Evolutionary conservation across 768 basidiomycete species (phyloP).

Genomic region (Ramaria sp.): DNA sequence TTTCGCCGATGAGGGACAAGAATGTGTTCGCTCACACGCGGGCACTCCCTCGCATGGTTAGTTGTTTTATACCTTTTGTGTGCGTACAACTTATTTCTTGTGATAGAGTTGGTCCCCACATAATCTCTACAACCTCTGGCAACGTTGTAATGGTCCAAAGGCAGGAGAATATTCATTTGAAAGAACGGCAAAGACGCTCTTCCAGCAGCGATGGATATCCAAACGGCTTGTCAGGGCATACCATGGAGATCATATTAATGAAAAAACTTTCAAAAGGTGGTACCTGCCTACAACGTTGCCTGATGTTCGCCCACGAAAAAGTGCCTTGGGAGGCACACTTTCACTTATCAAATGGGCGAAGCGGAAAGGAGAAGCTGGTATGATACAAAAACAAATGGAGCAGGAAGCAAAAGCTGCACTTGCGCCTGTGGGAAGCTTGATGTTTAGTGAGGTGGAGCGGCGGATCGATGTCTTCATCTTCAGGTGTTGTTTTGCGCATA

Average conservation of each 20-base stretch:
- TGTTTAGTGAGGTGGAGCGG: constrained; percentile 92
- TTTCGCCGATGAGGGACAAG: constrained; percentile 31
- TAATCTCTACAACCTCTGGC: constrained; percentile 86
- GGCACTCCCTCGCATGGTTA: constrained; percentile 75
- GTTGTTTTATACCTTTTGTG: constrained; percentile 4
- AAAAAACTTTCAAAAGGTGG: constrained; percentile 91
- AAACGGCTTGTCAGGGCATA: constrained; percentile 85
- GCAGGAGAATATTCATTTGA: constrained; percentile 48
- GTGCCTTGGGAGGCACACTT: constrained; percentile 28
- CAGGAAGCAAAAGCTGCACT: constrained; percentile 51
- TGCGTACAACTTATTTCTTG: not conserved
- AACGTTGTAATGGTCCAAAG: constrained; percentile 47
- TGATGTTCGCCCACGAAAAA: constrained; percentile 61
- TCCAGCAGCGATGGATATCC: constrained; percentile 85
- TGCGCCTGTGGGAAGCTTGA: constrained; percentile 89
- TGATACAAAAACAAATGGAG: constrained; percentile 37
- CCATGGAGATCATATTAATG: constrained; percentile 90
- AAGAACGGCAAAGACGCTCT: constrained; percentile 49
- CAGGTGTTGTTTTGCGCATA: constrained; percentile 75
- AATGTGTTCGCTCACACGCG: constrained; percentile 33
- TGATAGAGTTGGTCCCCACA: constrained; percentile 76
- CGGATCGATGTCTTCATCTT: constrained; percentile 90
- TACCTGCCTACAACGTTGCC: constrained; percentile 83
- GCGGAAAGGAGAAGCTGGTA: constrained; percentile 24
- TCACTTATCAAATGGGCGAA: constrained; percentile 47